These are phyloP conservation scores for Alternaria longipes DNA, from an alignment of 2,329 filamentous ascomycete genomes.

Conservation along the genomic window DNA sequence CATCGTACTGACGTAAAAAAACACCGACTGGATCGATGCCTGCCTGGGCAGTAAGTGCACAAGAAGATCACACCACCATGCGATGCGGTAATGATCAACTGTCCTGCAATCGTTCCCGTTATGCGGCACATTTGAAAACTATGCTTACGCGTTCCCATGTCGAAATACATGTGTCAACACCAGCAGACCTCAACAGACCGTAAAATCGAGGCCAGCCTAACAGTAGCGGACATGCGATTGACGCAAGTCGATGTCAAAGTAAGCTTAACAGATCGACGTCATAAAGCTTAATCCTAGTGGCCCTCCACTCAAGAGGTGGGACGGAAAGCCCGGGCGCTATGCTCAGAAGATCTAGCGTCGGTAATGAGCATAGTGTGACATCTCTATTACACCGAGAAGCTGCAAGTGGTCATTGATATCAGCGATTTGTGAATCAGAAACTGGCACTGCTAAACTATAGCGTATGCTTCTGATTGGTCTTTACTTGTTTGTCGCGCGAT, in stretches of 20 bases:
- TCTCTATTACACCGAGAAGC: slow-evolving; percentile 3
- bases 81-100: background rate
- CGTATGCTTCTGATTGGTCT: background rate
- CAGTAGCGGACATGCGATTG: background rate
- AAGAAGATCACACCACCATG: slow-evolving; percentile 4
- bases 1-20: background rate
- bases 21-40: background rate
- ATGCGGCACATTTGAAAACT: background rate
- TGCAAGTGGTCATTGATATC: background rate
- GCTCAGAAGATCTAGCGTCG: slow-evolving; percentile 1
- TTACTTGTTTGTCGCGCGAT: background rate
- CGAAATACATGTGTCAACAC: background rate
- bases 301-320: background rate
- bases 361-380: background rate
- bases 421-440: background rate
- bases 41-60: background rate
- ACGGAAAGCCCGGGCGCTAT: slow-evolving; percentile 13
- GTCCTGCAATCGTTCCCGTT: background rate
- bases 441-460: background rate
- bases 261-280: slow-evolving; percentile 18
- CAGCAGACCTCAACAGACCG: background rate
- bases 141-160: background rate
- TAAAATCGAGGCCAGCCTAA: background rate
- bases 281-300: slow-evolving; percentile 18
- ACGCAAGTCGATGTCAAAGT: slow-evolving; percentile 16